phyloP scores from a whole-genome alignment of 2,329 filamentous ascomycete genomes.

The Verticillium isaacii region DNA sequence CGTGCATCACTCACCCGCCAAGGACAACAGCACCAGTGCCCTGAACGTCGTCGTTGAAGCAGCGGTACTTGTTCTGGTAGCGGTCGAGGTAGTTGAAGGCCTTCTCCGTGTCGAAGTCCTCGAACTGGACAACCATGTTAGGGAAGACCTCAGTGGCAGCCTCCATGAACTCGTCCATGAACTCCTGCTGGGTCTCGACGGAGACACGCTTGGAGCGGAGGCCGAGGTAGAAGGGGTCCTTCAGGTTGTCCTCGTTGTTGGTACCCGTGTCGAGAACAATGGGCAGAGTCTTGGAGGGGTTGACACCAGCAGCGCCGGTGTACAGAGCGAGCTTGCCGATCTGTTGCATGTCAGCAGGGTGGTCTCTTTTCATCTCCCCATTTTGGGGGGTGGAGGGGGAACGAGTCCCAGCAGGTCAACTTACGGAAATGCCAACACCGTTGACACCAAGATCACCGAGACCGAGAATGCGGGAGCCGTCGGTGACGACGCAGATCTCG shows the following conservation, averaged over 20 bases:
- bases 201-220: conserved; percentile 78
- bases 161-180: conserved; percentile 96
- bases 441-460: conserved; percentile 94
- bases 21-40: conserved; percentile 94
- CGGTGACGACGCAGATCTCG: conserved; percentile 94
- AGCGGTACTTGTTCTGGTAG: conserved; percentile 84
- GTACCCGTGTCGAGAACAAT: conserved; percentile 66
- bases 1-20: conserved; percentile 55
- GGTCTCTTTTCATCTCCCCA: too few relatives aligned
- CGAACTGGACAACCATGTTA: conserved; percentile 78
- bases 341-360: conserved; percentile 29
- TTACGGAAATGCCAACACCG: conserved; percentile 91
- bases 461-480: conserved; percentile 88
- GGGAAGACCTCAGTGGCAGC: conserved; percentile 72
- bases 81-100: conserved; percentile 90
- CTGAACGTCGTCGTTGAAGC: conserved; percentile 99
- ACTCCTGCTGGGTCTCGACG: conserved; percentile 75
- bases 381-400: too few relatives aligned
- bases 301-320: conserved; percentile 91
- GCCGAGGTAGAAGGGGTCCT: conserved; percentile 80
- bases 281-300: conserved; percentile 76
- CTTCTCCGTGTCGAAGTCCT: conserved; percentile 90
- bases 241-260: conserved; percentile 60
- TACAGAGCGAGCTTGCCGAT: conserved; percentile 94
- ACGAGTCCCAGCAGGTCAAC: conserved; percentile 21